Base-by-base conservation (phyloP, 2,329 filamentous ascomycete species). In the Fusarium illudens region DNA sequence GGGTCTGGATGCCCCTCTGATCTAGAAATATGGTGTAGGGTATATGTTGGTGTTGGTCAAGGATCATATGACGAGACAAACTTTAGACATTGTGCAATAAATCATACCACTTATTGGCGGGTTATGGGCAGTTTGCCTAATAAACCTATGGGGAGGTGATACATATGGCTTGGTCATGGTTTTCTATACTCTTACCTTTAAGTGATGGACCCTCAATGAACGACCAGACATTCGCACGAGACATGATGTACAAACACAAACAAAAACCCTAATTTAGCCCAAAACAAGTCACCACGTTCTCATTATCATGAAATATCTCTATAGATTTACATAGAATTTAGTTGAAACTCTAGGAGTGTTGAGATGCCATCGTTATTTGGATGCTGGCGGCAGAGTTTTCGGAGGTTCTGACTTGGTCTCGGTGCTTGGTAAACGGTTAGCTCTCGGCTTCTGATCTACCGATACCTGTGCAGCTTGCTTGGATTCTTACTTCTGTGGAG, bases 1-100 rank as follows among this genome's bases (percentile, higher is more conserved):
- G 72, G 75, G 75, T 1, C 52, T 79, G 20, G 78, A 79, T 46
- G 72, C 77, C 17, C 75, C 77, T 2, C 75, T 79, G 34, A 73
- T 78, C 20, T 77, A 34, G 56, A 27, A 12, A 4, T 15, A 22
- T n/a, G n/a, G 29, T 56, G 36, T 51, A 58, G 53, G 37, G 36
- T 32, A 52, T 6, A 9, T 29, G 10, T 29, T 29, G 27, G 27
- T 9, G 10, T 29, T 29, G 27, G 2, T 25, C n/a, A n/a, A n/a
- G n/a, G 9, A 25, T 44, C 15, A 13, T n/a, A 13, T 29, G 15
- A 29, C 4, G 27, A 17, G 25, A 29, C 25, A 9, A 46, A 19
- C 42, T 29, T 13, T 4, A 29, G 29, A 32, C 27, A 17, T 20
- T 51, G 55, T 58, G 27, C 25, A 44, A 33, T 42, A n/a, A 32